Conservation (phyloP, 2,329 filamentous ascomycete species). For the Pestalotiopsis sp. region DNA sequence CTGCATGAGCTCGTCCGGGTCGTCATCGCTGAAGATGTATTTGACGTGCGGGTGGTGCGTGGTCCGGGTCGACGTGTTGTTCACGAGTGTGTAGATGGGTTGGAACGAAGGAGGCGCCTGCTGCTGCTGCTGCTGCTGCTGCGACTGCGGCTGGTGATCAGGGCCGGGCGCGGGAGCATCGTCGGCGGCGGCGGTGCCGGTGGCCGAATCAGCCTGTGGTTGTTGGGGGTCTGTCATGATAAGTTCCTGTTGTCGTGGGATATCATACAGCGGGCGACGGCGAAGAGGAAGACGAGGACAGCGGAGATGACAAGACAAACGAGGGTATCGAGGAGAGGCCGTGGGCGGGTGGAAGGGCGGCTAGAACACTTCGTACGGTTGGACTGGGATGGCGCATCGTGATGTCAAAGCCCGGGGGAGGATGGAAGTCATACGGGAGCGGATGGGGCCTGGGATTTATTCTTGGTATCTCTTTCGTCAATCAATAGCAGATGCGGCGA, state of each 20-base stretch:
- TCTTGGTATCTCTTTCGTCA: neutral
- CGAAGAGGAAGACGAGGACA: neutral
- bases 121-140: constrained; percentile 19
- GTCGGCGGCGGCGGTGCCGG: neutral
- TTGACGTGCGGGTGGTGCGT: constrained; percentile 85
- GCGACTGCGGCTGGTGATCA: constrained; percentile 19
- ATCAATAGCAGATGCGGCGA: neutral
- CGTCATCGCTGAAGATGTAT: constrained; percentile 94
- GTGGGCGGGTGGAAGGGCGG: constrained; percentile 7
- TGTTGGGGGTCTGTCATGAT: constrained; percentile 14
- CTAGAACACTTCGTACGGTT: constrained; percentile 10
- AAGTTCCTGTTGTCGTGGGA: neutral
- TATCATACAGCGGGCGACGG: neutral
- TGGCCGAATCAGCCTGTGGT: neutral
- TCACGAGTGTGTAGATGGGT: constrained; percentile 84
- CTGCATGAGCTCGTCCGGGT: constrained; percentile 73
- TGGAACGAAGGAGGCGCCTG: constrained; percentile 55
- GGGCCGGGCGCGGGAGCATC: constrained; percentile 12
- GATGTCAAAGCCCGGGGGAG: constrained; percentile 7
- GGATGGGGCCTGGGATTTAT: neutral
- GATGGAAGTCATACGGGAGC: neutral
- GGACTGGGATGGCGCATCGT: constrained; percentile 11
- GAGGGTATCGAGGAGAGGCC: constrained; percentile 6
- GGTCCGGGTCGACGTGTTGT: constrained; percentile 72
- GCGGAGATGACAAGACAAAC: neutral